Evolutionary conservation across 208 protist species (phyloP).

Genomic region (Leishmania lainsoni): DNA sequence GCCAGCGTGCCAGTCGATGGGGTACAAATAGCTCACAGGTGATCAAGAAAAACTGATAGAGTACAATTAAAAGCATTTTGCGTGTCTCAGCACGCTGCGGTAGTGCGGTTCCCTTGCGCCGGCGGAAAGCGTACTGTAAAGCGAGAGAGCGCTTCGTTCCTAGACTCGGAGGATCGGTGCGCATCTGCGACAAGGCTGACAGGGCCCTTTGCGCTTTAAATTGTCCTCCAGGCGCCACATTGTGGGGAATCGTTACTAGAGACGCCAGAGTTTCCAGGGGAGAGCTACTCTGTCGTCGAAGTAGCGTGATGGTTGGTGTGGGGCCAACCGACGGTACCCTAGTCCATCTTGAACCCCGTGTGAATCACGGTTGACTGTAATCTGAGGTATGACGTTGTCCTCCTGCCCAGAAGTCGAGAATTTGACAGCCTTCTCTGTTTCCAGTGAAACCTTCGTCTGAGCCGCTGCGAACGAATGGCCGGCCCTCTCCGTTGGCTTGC

Average conservation of each 20-base stretch:
- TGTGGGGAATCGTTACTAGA: conserved; percentile 10
- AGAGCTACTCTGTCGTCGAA: not conserved
- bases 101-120: not conserved
- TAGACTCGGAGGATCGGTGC: not conserved
- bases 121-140: conserved; percentile 49
- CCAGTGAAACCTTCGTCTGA: not conserved
- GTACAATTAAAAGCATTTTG: conserved; percentile 20
- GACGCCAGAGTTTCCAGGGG: not conserved
- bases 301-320: not conserved
- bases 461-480: not conserved
- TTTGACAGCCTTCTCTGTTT: not conserved
- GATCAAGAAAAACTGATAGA: conserved; percentile 48
- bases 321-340: not conserved
- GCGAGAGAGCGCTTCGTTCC: conserved; percentile 37
- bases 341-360: not conserved
- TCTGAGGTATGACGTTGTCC: not conserved
- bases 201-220: not conserved
- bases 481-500: too few relatives aligned
- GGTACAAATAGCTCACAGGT: conserved; percentile 47
- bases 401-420: not conserved
- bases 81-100: conserved; percentile 3
- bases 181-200: not conserved
- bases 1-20: conserved; percentile 30
- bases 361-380: not conserved
- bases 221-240: not conserved